Evolutionary conservation across 768 basidiomycete genomes (phyloP).

Genomic region (Pleurotus ostreatus): DNA sequence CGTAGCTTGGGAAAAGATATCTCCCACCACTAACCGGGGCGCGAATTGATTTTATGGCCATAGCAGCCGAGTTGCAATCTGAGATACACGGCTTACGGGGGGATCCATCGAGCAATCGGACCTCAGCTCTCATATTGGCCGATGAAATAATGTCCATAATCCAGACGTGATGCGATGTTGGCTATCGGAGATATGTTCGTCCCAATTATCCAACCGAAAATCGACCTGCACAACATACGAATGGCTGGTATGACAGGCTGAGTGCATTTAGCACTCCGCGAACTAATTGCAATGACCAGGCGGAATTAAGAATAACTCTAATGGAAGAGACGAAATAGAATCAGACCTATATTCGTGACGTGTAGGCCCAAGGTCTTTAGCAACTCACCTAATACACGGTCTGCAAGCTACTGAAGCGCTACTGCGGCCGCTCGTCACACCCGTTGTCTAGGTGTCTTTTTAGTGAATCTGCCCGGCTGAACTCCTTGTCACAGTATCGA

Average conservation of each 20-base stretch:
- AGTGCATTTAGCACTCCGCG: conserved; percentile 1
- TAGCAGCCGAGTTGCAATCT: too few species aligned
- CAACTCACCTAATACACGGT: neutral
- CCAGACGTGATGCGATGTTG: too few species aligned
- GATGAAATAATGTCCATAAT: too few species aligned
- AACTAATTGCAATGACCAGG: conserved; percentile 7
- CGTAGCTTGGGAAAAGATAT: conserved; percentile 1
- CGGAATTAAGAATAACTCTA: conserved; percentile 8
- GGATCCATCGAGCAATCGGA: too few species aligned
- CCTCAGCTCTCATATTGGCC: too few species aligned
- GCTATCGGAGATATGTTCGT: neutral
- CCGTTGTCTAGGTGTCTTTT: conserved; percentile 83
- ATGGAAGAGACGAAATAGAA: neutral
- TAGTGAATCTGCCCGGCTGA: conserved; percentile 74
- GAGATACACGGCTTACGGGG: too few species aligned
- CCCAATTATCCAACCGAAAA: neutral
- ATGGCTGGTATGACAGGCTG: neutral
- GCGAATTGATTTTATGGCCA: too few species aligned
- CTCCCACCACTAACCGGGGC: too few species aligned
- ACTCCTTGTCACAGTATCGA: conserved; percentile 71
- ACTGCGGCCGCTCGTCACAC: conserved; percentile 58
- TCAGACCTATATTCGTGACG: conserved; percentile 3
- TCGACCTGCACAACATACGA: neutral
- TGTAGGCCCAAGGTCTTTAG: neutral
- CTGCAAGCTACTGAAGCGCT: conserved; percentile 6